A percentile compares a stretch with the other conserved stretches of the same genome.
These are phyloP conservation scores for Trapa incisa DNA, from an alignment of 345 rosid genomes.

Conservation along the genomic window DNA sequence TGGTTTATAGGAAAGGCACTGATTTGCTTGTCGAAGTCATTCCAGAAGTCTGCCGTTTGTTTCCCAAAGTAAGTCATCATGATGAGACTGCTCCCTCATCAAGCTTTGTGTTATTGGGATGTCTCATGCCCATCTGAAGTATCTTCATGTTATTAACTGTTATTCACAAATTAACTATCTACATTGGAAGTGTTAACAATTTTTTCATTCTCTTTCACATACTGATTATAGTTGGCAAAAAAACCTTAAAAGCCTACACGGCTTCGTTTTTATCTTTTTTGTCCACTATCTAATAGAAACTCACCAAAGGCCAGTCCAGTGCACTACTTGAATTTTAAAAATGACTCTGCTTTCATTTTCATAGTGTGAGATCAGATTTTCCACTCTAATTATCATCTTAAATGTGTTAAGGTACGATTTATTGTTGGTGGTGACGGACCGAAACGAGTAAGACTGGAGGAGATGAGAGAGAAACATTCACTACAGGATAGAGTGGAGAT, in stretches of 20 bases:
- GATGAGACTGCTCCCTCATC: background rate
- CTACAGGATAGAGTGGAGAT: conserved; percentile 93
- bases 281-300: background rate
- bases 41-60: conserved; percentile 67
- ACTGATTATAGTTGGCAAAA: too few relatives aligned
- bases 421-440: conserved; percentile 96
- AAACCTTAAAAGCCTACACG: too few relatives aligned
- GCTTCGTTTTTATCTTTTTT: background rate
- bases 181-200: background rate
- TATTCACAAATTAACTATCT: background rate
- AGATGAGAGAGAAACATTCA: conserved; percentile 96
- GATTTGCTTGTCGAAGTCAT: conserved; percentile 96
- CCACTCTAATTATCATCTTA: background rate
- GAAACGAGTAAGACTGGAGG: conserved; percentile 76
- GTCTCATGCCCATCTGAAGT: background rate
- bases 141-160: background rate
- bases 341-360: background rate
- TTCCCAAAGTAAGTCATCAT: conserved; percentile 55
- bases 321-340: background rate
- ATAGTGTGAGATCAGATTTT: background rate
- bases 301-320: background rate
- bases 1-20: conserved; percentile 93
- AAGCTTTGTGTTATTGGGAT: background rate
- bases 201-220: background rate
- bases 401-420: conserved; percentile 57